These are phyloP conservation scores for Populus davidiana DNA, from an alignment of 345 rosid genomes.

Conservation along the genomic window DNA sequence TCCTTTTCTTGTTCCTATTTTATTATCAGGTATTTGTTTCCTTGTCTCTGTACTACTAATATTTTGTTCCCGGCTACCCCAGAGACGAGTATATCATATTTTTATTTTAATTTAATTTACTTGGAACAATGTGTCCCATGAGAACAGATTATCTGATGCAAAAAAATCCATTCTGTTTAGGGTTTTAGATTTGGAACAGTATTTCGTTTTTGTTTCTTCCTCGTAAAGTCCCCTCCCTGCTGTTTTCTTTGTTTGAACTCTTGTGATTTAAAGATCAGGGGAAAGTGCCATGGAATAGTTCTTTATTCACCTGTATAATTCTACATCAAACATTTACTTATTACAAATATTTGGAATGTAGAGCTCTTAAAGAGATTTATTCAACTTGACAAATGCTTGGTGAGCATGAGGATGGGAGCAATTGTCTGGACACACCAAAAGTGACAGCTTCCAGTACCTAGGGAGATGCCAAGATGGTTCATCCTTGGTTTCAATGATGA, in stretches of 20 bases:
- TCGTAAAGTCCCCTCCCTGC: neutral
- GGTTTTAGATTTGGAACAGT: too few species aligned
- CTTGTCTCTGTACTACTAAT: neutral
- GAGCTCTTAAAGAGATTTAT: conserved; percentile 84
- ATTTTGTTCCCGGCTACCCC: neutral
- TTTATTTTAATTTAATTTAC: too few species aligned
- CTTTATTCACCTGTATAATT: neutral
- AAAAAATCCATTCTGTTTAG: too few species aligned
- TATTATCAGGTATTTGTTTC: neutral
- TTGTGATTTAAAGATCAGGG: neutral
- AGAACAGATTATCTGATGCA: too few species aligned
- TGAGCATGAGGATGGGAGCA: conserved; percentile 97
- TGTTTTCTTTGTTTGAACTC: neutral
- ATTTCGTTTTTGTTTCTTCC: neutral
- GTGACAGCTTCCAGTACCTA: conserved; percentile 96
- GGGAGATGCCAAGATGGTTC: neutral
- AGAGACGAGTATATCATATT: neutral
- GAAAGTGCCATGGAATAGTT: neutral
- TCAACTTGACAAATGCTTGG: conserved; percentile 75
- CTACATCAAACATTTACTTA: too few species aligned
- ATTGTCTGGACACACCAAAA: conserved; percentile 92
- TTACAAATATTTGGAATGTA: too few species aligned
- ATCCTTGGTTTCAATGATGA: neutral
- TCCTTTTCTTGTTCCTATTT: neutral
- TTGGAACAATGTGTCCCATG: too few species aligned